These are phyloP conservation scores for Akanthomyces uredinophilus DNA, from an alignment of 2,329 filamentous ascomycete species.

Conservation along the genomic window DNA sequence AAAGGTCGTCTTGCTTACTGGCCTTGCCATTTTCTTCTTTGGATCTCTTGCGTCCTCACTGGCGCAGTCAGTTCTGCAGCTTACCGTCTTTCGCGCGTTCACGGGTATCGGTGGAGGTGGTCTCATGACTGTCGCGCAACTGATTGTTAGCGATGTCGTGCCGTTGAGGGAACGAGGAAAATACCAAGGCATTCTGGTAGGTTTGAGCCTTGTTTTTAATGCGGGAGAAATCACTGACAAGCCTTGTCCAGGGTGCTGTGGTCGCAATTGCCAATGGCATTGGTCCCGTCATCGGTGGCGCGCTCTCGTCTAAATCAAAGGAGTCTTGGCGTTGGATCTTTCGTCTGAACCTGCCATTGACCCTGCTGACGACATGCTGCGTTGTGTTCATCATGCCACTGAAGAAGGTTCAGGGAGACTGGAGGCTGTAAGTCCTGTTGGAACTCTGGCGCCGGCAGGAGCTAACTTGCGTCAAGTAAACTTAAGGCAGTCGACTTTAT, in stretches of 20 bases:
- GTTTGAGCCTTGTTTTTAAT: not conserved
- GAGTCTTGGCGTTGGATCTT: slow-evolving; percentile 52
- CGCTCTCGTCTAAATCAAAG: slow-evolving; percentile 38
- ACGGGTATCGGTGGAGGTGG: slow-evolving; percentile 62
- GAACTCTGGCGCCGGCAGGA: not conserved
- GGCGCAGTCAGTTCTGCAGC: slow-evolving; percentile 34
- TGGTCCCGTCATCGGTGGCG: slow-evolving; percentile 49
- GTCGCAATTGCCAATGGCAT: slow-evolving; percentile 50
- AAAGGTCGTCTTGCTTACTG: slow-evolving; percentile 35
- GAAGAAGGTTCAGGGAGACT: slow-evolving; percentile 48
- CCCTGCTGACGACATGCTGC: slow-evolving; percentile 39
- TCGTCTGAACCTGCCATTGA: slow-evolving; percentile 48
- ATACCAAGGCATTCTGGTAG: slow-evolving; percentile 59
- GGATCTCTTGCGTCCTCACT: slow-evolving; percentile 41
- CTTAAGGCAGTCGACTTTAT: slow-evolving; percentile 47
- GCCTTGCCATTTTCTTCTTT: slow-evolving; percentile 37
- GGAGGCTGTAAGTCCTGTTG: slow-evolving; percentile 33
- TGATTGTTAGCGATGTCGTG: slow-evolving; percentile 67
- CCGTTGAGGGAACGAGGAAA: slow-evolving; percentile 63
- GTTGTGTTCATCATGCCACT: slow-evolving; percentile 54
- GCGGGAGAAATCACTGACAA: not conserved
- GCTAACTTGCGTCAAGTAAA: slow-evolving; percentile 30
- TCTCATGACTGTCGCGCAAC: slow-evolving; percentile 63
- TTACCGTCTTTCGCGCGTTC: slow-evolving; percentile 37
- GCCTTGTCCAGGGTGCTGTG: slow-evolving; percentile 35